Evolutionary conservation across 2,329 filamentous ascomycete genomes (phyloP), one percentile per base, ranked within the genome.

Genomic region (Xylaria sp.): DNA sequence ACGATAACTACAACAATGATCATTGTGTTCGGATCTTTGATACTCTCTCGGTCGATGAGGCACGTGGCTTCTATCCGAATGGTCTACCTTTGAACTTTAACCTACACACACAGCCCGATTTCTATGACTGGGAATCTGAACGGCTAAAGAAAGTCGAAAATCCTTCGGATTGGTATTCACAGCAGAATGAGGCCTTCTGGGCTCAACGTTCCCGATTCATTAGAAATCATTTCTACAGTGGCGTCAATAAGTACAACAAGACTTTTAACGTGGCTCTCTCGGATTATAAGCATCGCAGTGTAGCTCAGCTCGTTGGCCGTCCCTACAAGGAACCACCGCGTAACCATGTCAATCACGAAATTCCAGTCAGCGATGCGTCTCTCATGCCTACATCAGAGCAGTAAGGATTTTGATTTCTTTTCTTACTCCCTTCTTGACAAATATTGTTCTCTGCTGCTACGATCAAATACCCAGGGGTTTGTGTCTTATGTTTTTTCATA

Each of bases 361-460:
- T 84, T 14, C 72, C 71, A n/a, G 67, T 82, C n/a, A 73, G 78
- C 1, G 78, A 84, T 42, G 81, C 80, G 34, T 81, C 80, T 67
- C 64, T 64, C 6, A 81, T 81, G 69, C 75, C 81, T 4, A 75
- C 77, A 2, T 70, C 76, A 1, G 80, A 84, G 57, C 81, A 84
- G 68, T 70, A 70, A 11, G 68, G 32, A 42, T 47, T 30, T 32
- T 14, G 21, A 19, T 1, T 17, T 51, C 14, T n/a, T 21, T 19
- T 2, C 11, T 36, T 19, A 4, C 6, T 27, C 24, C 24, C 24
- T 27, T 27, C 24, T 27, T 27, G 7, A n/a, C 11, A 17, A 19
- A 9, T 47, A 32, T 34, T 24, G 7, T 54, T 54, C 21, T 4
- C 21, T 1, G 51, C n/a, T 34, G 30, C 17, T 30, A 24, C 8